Conservation (phyloP, 192 early-diverging fungal species). For the Gigaspora rosea region DNA sequence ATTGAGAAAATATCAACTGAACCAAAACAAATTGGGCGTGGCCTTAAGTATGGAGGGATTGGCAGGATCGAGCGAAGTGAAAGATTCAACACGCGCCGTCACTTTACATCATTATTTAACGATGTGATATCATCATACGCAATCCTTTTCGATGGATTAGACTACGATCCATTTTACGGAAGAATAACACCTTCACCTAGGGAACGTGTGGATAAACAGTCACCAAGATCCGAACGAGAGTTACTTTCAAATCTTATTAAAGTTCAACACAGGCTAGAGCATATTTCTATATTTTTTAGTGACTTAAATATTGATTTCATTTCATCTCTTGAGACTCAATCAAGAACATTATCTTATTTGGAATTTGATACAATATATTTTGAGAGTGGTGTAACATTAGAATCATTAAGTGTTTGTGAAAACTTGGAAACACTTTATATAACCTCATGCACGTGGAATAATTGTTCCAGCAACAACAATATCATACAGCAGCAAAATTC, state of each 20-base stretch:
- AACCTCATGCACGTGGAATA: neutral
- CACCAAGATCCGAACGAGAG: neutral
- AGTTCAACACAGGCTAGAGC: neutral
- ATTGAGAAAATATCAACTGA: constrained; percentile 6
- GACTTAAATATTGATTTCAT: constrained; percentile 6
- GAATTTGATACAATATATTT: constrained; percentile 14
- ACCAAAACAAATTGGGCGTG: neutral
- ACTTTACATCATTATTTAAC: neutral
- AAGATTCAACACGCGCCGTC: neutral
- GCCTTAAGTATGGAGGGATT: constrained; percentile 3
- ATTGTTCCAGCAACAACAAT: neutral
- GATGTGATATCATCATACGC: neutral
- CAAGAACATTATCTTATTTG: constrained; percentile 5
- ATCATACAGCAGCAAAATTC: neutral
- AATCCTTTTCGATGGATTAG: neutral
- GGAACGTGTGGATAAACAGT: neutral
- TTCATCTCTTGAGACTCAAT: constrained; percentile 1
- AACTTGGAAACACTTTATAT: neutral
- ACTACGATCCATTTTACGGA: neutral
- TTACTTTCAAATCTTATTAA: neutral
- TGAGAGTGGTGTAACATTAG: neutral
- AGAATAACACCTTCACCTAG: neutral
- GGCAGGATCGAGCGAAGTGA: neutral
- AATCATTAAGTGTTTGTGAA: neutral
- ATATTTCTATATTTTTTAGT: constrained; percentile 3